Evolutionary conservation across 441 rosid species (phyloP).

Genomic region (Rhodomyrtus psidioides): DNA sequence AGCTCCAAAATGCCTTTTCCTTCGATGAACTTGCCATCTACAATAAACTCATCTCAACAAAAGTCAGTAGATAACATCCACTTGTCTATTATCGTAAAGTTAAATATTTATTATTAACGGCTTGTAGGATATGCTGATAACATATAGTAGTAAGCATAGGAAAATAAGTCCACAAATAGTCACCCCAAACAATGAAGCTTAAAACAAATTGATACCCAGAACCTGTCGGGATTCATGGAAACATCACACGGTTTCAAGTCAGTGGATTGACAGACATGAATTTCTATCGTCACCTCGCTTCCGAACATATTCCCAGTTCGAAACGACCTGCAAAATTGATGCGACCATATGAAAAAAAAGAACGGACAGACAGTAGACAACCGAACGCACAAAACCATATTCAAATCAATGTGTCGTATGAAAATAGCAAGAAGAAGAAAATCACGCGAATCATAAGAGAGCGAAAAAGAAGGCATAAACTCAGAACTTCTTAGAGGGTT

Average conservation of each 20-base stretch:
- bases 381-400: neutral
- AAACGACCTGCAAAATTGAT: neutral
- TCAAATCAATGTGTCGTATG: neutral
- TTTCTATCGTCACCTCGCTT: constrained; percentile 53
- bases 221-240: constrained; percentile 53
- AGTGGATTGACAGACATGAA: constrained; percentile 64
- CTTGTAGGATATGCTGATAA: too few species aligned
- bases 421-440: neutral
- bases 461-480: constrained; percentile 1
- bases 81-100: too few species aligned
- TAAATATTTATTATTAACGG: too few species aligned
- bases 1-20: too few species aligned
- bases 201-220: constrained; percentile 14
- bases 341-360: neutral
- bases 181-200: too few species aligned
- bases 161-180: too few species aligned
- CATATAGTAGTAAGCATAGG: too few species aligned
- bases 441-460: neutral
- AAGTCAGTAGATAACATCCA: too few species aligned
- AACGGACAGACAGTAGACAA: neutral
- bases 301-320: neutral
- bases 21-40: too few species aligned
- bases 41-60: too few species aligned
- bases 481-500: constrained; percentile 75
- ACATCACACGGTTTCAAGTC: constrained; percentile 38